Conservation (phyloP, 2,329 filamentous ascomycete genomes). For the Drechslerella dactyloides region DNA sequence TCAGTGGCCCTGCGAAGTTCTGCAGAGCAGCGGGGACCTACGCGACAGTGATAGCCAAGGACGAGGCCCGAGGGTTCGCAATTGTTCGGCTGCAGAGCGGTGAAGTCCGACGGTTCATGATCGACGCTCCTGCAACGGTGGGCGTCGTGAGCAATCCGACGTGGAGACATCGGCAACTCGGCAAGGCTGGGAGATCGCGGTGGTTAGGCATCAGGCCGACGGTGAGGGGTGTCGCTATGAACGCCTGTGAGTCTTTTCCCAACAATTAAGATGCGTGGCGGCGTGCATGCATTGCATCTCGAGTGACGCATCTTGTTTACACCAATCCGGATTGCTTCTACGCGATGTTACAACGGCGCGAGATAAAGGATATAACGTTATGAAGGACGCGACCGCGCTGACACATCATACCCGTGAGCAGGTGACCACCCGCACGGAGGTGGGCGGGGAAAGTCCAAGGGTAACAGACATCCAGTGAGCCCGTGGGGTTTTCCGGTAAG, state of each 20-base stretch:
- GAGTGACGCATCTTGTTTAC: not conserved
- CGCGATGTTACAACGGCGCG: not conserved
- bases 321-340: conserved; percentile 2
- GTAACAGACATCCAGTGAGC: conserved; percentile 91
- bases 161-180: conserved; percentile 86
- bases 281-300: not conserved
- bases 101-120: conserved; percentile 85
- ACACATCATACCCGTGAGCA: conserved; percentile 56
- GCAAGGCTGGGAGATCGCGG: conserved; percentile 90
- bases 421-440: conserved; percentile 97
- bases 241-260: conserved; percentile 70
- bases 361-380: not conserved
- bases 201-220: conserved; percentile 95
- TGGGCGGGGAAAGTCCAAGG: conserved; percentile 99
- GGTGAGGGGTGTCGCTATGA: conserved; percentile 97
- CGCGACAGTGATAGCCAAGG: conserved; percentile 85
- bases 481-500: conserved; percentile 95
- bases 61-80: conserved; percentile 77
- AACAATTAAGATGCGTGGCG: conserved; percentile 1
- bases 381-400: conserved; percentile 18
- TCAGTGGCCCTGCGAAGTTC: conserved; percentile 79
- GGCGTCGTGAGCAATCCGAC: conserved; percentile 93
- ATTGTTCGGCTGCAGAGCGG: conserved; percentile 88
- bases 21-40: conserved; percentile 94
- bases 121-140: conserved; percentile 91